These are phyloP conservation scores for Coelastrella sp. DNA, from an alignment of 139 green algal species.

Conservation along the genomic window DNA sequence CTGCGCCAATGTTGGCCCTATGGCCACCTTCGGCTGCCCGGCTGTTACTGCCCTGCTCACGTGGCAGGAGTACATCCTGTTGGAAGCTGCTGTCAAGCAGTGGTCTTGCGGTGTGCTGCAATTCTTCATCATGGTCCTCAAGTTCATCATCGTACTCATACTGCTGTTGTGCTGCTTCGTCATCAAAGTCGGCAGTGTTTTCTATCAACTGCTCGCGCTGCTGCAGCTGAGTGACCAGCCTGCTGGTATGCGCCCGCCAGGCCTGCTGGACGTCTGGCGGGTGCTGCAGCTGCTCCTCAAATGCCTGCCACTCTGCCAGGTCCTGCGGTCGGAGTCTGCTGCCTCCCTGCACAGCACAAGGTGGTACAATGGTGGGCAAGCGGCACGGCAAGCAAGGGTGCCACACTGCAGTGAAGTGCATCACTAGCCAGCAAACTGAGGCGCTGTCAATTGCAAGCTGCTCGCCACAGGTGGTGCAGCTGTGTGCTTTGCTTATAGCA, in stretches of 20 bases:
- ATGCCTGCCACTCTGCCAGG: slow-evolving; percentile 21
- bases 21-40: background rate
- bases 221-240: background rate
- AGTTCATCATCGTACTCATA: background rate
- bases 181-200: background rate
- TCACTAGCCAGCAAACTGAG: background rate
- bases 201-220: background rate
- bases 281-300: slow-evolving; percentile 29
- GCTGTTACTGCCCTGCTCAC: background rate
- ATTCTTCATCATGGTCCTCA: background rate
- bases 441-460: too few species aligned
- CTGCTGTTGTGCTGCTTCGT: background rate
- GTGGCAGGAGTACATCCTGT: background rate
- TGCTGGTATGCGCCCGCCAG: slow-evolving; percentile 19
- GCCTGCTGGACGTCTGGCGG: background rate
- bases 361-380: too few species aligned
- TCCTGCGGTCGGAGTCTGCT: slow-evolving; percentile 18
- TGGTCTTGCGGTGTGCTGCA: background rate
- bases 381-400: too few species aligned
- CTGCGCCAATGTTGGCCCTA: background rate
- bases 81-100: background rate
- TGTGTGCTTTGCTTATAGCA: background rate
- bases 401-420: too few species aligned
- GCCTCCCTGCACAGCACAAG: background rate
- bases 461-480: too few species aligned